These are phyloP conservation scores for Prillingera fragicola DNA, from an alignment of 1,284 basidiomycete genomes.

Conservation along the genomic window DNA sequence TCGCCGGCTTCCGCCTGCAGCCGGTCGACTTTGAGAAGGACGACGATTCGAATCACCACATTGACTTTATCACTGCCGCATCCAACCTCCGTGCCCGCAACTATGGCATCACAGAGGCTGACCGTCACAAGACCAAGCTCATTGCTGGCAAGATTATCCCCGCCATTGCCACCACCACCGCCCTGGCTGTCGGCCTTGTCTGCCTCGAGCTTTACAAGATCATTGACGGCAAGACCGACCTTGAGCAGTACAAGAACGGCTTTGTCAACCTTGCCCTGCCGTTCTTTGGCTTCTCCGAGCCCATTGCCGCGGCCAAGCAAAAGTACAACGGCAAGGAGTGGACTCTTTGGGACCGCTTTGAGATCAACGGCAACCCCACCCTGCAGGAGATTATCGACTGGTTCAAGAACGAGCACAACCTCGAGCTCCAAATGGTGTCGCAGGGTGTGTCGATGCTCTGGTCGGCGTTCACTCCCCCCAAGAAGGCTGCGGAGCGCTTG, in stretches of 20 bases:
- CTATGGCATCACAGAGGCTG: conserved; percentile 83
- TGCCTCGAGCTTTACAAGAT: conserved; percentile 98
- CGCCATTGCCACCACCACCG: conserved; percentile 97
- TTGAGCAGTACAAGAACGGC: conserved; percentile 97
- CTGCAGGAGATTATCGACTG: conserved; percentile 77
- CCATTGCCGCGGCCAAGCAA: conserved; percentile 83
- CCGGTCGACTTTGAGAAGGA: conserved; percentile 99
- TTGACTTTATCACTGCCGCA: conserved; percentile 97
- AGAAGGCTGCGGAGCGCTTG: conserved; percentile 85
- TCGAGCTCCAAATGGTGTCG: conserved; percentile 92
- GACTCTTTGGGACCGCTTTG: conserved; percentile 98
- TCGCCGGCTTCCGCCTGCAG: conserved; percentile 89
- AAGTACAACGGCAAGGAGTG: conserved; percentile 82
- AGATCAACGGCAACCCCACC: conserved; percentile 83
- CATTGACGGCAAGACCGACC: conserved; percentile 86
- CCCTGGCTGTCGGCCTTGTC: conserved; percentile 88
- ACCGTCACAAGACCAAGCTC: conserved; percentile 93
- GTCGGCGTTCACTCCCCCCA: conserved; percentile 84
- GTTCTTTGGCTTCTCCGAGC: conserved; percentile 99
- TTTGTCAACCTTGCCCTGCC: conserved; percentile 97
- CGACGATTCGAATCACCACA: conserved; percentile 96
- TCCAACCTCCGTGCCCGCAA: conserved; percentile 96
- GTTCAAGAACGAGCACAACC: conserved; percentile 78
- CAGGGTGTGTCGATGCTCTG: conserved; percentile 97
- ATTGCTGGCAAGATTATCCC: conserved; percentile 99